These are phyloP conservation scores for Trametes coccinea DNA, from an alignment of 768 basidiomycete species.

Conservation along the genomic window DNA sequence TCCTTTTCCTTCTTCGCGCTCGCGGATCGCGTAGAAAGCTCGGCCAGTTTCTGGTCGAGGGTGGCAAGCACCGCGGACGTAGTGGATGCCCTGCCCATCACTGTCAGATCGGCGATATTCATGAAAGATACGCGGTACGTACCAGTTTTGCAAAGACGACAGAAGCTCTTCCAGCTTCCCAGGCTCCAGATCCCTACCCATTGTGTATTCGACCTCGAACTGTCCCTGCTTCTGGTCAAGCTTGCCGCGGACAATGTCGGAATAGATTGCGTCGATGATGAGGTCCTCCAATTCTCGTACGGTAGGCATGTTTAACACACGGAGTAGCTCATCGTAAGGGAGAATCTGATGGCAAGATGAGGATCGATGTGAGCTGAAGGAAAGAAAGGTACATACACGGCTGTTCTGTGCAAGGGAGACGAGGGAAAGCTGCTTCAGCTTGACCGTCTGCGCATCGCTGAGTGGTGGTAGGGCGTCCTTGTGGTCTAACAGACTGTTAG, in stretches of 20 bases:
- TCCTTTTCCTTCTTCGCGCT: constrained; percentile 44
- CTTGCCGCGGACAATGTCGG: constrained; percentile 84
- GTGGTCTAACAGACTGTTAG: constrained; percentile 48
- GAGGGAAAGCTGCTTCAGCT: constrained; percentile 92
- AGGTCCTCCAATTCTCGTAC: constrained; percentile 94
- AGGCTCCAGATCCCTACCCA: constrained; percentile 89
- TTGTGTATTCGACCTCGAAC: constrained; percentile 88
- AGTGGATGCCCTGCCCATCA: constrained; percentile 59
- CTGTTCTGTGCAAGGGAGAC: constrained; percentile 77
- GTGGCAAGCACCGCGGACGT: constrained; percentile 69
- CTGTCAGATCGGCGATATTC: constrained; percentile 1
- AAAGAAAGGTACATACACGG: constrained; percentile 53
- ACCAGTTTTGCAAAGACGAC: constrained; percentile 68
- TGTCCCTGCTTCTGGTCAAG: constrained; percentile 91
- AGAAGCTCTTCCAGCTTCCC: constrained; percentile 63
- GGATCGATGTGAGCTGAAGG: too few species aligned
- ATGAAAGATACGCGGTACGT: constrained; percentile 25
- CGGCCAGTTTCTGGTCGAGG: constrained; percentile 67
- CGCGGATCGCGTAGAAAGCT: constrained; percentile 49
- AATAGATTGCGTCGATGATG: constrained; percentile 95
- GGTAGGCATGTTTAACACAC: constrained; percentile 69
- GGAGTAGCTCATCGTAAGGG: constrained; percentile 72
- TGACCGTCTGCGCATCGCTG: constrained; percentile 71
- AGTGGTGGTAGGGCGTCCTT: constrained; percentile 66
- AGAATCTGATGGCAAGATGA: constrained; percentile 55